A percentile compares a stretch with the other conserved stretches of the same genome.
Evolutionary conservation across 2,329 filamentous ascomycete genomes (phyloP).

Genomic region (Colletotrichum brevisporum): DNA sequence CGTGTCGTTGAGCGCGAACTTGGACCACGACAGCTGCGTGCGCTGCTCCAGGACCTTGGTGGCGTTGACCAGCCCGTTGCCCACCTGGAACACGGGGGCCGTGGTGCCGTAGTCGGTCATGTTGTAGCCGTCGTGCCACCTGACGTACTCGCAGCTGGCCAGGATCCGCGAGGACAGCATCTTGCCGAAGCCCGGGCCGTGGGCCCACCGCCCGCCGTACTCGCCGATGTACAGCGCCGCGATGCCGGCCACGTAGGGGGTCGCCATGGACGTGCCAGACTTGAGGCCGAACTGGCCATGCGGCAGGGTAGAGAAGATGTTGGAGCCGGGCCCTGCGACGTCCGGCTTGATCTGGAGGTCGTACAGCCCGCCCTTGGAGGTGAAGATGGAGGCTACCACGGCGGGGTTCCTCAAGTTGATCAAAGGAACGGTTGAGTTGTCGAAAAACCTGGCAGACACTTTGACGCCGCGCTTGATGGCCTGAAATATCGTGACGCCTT

Average conservation of each 20-base stretch:
- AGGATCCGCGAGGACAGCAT: conserved; percentile 47
- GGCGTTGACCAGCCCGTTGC: conserved; percentile 63
- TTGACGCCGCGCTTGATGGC: conserved; percentile 18
- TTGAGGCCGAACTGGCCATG: conserved; percentile 59
- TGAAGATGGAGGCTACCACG: conserved; percentile 50
- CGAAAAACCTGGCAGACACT: conserved; percentile 21
- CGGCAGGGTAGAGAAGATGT: conserved; percentile 65
- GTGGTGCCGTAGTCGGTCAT: conserved; percentile 40
- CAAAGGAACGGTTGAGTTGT: background rate
- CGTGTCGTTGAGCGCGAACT: conserved; percentile 65
- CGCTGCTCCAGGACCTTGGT: conserved; percentile 59
- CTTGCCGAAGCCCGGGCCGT: conserved; percentile 50
- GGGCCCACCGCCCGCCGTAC: conserved; percentile 55
- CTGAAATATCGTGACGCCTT: conserved; percentile 11
- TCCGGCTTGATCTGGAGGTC: conserved; percentile 67
- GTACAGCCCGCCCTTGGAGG: conserved; percentile 66
- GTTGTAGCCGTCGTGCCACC: conserved; percentile 48
- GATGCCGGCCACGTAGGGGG: conserved; percentile 67
- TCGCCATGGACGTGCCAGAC: conserved; percentile 70
- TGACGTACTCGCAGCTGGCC: conserved; percentile 51
- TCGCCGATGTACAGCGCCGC: conserved; percentile 61
- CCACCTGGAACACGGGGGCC: conserved; percentile 57
- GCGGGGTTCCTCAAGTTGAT: conserved; percentile 21
- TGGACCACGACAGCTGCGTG: conserved; percentile 55
- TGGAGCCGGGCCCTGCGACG: conserved; percentile 62